A percentile compares a stretch with the other conserved stretches of the same genome.
Conservation (phyloP, 1,139 yeast species). For the Candida sp. region DNA sequence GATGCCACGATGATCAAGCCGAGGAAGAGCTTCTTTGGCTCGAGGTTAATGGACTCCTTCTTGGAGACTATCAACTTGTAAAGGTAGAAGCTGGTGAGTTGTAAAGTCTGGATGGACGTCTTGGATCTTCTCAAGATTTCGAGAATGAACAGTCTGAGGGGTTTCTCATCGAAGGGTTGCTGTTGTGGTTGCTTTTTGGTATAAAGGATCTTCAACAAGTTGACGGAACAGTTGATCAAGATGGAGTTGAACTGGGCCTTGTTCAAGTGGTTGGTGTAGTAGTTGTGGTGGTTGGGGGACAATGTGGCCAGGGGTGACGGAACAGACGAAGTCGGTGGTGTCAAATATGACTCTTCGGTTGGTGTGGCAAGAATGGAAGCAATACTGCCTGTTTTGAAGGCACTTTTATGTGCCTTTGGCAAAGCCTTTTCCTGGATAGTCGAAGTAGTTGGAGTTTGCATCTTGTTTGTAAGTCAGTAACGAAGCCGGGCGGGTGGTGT, state of each 20-base stretch:
- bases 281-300: slow-evolving; percentile 43
- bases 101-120: slow-evolving; percentile 67
- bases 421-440: slow-evolving; percentile 1
- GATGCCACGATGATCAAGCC: slow-evolving; percentile 71
- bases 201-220: slow-evolving; percentile 41
- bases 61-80: slow-evolving; percentile 42
- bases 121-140: slow-evolving; percentile 74
- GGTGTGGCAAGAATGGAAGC: neutral
- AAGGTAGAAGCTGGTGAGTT: slow-evolving; percentile 68
- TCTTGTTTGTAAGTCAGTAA: neutral
- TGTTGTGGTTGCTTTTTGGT: slow-evolving; percentile 10
- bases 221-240: slow-evolving; percentile 40
- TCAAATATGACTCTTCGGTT: slow-evolving; percentile 1
- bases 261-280: slow-evolving; percentile 43
- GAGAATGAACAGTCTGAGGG: slow-evolving; percentile 52
- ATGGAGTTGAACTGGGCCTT: slow-evolving; percentile 47
- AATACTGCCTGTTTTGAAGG: neutral
- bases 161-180: slow-evolving; percentile 16
- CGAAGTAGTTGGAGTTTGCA: slow-evolving; percentile 4
- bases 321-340: slow-evolving; percentile 4
- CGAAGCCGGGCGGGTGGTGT: neutral
- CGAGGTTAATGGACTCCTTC: slow-evolving; percentile 20
- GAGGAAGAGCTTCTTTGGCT: slow-evolving; percentile 71
- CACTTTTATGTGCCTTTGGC: neutral
- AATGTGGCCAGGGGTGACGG: slow-evolving; percentile 5